Conservation (phyloP, 805 yeast species). For the Pichia rugopelliculosa region DNA sequence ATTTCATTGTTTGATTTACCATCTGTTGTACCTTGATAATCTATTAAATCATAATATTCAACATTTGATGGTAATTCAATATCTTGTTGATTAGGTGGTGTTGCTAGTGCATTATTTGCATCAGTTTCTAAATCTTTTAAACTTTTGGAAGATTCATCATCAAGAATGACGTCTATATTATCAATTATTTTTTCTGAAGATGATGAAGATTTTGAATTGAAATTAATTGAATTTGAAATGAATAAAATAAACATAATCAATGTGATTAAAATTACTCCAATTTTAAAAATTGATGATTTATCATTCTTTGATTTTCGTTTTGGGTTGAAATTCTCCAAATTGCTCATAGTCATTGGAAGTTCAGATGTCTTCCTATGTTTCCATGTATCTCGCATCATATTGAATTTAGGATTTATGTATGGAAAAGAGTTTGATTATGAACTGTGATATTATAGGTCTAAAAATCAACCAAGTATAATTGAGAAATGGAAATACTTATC, state of each 20-base stretch:
- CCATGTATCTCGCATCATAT: conserved; percentile 9
- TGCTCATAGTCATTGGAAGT: conserved; percentile 2
- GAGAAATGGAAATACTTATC: too few relatives aligned
- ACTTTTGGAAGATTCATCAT: not conserved
- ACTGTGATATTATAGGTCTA: too few relatives aligned
- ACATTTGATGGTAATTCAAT: conserved; percentile 8
- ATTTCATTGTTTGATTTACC: conserved; percentile 52
- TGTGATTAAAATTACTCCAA: not conserved
- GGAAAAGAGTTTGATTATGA: too few relatives aligned
- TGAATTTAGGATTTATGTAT: too few relatives aligned
- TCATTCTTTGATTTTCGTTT: not conserved
- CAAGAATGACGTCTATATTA: too few relatives aligned
- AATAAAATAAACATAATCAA: not conserved
- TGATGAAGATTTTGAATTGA: not conserved
- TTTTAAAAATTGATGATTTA: not conserved
- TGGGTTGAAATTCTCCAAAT: not conserved
- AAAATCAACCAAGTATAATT: too few relatives aligned
- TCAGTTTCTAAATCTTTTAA: not conserved
- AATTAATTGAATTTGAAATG: not conserved
- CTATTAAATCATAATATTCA: conserved; percentile 51
- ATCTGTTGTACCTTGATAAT: conserved; percentile 44
- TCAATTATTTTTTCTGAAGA: not conserved
- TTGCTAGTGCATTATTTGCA: conserved; percentile 7
- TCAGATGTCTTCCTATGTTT: conserved; percentile 6
- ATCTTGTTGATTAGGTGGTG: conserved; percentile 12